These are phyloP conservation scores for Pezicula rhizophila DNA, from an alignment of 2,329 filamentous ascomycete genomes.

Conservation along the genomic window DNA sequence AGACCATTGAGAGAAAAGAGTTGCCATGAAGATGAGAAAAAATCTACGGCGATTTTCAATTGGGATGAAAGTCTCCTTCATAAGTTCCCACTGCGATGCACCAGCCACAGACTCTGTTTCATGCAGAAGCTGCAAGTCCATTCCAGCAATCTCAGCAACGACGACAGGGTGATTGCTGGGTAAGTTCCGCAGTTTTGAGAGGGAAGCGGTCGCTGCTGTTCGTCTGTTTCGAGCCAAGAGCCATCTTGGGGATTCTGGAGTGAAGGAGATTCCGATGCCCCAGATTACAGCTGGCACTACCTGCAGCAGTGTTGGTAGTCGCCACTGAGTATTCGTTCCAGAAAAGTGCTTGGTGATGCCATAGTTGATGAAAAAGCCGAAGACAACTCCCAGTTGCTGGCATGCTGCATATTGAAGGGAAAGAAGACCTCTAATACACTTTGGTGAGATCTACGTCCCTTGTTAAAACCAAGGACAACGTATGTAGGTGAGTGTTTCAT, in stretches of 20 bases:
- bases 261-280: constrained; percentile 59
- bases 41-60: constrained; percentile 25
- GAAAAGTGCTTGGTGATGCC: constrained; percentile 46
- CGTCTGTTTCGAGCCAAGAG: constrained; percentile 56
- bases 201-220: constrained; percentile 46
- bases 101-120: constrained; percentile 66
- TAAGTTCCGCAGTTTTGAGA: constrained; percentile 54
- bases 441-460: constrained; percentile 50
- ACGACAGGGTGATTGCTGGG: constrained; percentile 54
- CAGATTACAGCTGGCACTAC: constrained; percentile 70
- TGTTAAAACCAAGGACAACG: constrained; percentile 17
- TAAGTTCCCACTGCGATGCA: constrained; percentile 51
- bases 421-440: constrained; percentile 63
- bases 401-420: constrained; percentile 63
- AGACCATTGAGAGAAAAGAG: constrained; percentile 65
- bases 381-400: constrained; percentile 70
- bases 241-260: constrained; percentile 63
- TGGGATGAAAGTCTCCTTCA: constrained; percentile 56
- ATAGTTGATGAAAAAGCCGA: constrained; percentile 71
- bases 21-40: constrained; percentile 26
- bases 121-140: constrained; percentile 58
- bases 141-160: constrained; percentile 51
- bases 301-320: constrained; percentile 67
- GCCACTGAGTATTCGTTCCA: constrained; percentile 37
- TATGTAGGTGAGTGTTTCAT: not conserved